Base-by-base conservation (phyloP, 1,284 basidiomycete species). In the Xerocomus amazonicus region DNA sequence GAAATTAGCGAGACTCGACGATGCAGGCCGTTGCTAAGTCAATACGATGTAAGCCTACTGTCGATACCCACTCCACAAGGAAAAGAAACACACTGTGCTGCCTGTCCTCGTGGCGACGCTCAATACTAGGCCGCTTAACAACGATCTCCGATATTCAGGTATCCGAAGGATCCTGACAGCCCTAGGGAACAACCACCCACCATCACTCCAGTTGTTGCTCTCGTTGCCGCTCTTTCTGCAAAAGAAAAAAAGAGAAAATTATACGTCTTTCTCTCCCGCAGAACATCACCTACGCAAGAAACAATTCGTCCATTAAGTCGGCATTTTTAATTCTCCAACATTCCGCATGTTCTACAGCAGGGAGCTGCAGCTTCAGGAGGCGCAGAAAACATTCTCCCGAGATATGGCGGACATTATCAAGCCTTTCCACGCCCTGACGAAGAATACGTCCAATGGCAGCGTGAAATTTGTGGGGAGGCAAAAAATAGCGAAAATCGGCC, bases 341-440 rank as follows among this genome's bases (percentile, higher is more conserved):
- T 34, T 69, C 68, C 19, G 71, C 63, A 47, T 70, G 63, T 51
- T 64, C 56, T 9, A 76, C 68, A 3, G 60, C 61, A 19, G 79
- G 80, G 27, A 72, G 61, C 3, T 79, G 59, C 9, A 77, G 63
- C 19, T 65, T 56, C 29, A 92, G 56, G 35, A 85, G 67, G 35
- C 67, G 65, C 51, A 80, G 56, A 48, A 92, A 77, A 53, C 77
- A 74, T 56, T 77, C 71, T 0, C 91, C 92, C 2, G 91, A 87
- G 37, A 81, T 82, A 51, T 86, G 83, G 31, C 95, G 80, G 29
- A 98, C 90, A 59, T 89, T 90, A 63, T 97, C 94, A 26, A 98
- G 80, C 55, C 93, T 78, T 68, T 98, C 96, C 14, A 92, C 83
- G 7, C 90, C 87, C 65, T 97, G 92, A 68, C 93, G 97, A 51